Evolutionary conservation across 2,329 filamentous ascomycete genomes (phyloP), one percentile per base, ranked within the genome.

Genomic region (Colletotrichum sp.): DNA sequence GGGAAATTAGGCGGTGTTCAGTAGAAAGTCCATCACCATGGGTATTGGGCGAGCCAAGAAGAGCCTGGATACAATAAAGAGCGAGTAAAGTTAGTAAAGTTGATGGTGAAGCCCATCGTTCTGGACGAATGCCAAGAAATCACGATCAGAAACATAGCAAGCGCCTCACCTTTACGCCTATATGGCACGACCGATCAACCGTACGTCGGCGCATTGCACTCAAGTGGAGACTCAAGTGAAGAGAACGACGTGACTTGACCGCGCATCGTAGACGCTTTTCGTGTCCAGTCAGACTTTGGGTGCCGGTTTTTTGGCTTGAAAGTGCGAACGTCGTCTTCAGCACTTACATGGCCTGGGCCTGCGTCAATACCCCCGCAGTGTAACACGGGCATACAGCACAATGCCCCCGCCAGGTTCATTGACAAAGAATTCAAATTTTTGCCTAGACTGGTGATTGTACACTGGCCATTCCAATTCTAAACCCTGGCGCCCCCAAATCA

Each of bases 391-490:
- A 52, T 3, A 52, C 44, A 22, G 6, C n/a, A 22, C 44, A 5
- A 22, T 52, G 12, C n/a, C 7, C 24, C 8, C 24, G 16, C 30
- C 55, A 16, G 32, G 8, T 62, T 69, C 70, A n/a, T 76, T 76
- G 70, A 76, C 59, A 69, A 74, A 76, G 28, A 76, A 76, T 66
- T 59, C 70, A 62, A 73, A 74, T 69, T 74, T 52, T 73, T 76
- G 65, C 74, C 74, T 74, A 76, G 74, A 69, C 74, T 74, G 74
- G 74, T 76, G 74, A 65, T 76, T 74, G 48, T 69, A 76, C 74
- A 74, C 74, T 73, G 48, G 71, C 71, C 74, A 26, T 76, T 48
- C 74, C 70, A 69, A 76, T 69, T 74, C 74, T 76, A 76, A 75
- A 69, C 70, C 74, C n/a, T 74, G 59, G 74, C 74, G 74, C 74